Conservation (phyloP, 768 basidiomycete species). For the Cyathus striatus region DNA sequence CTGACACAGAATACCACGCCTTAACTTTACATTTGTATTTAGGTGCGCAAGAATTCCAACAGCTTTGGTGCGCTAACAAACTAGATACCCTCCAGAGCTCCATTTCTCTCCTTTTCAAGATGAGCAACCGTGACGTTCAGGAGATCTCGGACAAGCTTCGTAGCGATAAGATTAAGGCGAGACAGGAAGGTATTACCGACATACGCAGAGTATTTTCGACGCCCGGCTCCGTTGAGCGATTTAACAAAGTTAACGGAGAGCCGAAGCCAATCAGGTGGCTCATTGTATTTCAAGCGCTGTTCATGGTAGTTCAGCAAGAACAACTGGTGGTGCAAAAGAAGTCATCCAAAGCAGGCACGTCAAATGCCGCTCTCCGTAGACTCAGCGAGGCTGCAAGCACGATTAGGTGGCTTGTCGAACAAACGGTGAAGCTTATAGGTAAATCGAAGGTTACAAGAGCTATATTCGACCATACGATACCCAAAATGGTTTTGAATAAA, state of each 20-base stretch:
- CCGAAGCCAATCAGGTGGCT: slow-evolving; percentile 47
- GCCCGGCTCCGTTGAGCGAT: slow-evolving; percentile 39
- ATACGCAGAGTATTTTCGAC: slow-evolving; percentile 49
- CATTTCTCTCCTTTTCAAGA: no score
- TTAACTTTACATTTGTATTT: no score
- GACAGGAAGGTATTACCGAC: slow-evolving; percentile 55
- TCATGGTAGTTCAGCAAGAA: slow-evolving; percentile 61
- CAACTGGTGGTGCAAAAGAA: slow-evolving; percentile 41
- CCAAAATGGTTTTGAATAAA: slow-evolving; percentile 49
- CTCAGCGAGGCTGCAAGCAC: slow-evolving; percentile 62
- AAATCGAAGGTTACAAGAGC: slow-evolving; percentile 48
- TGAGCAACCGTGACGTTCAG: no score
- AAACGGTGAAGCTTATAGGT: slow-evolving; percentile 50
- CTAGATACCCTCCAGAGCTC: no score
- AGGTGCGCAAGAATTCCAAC: no score
- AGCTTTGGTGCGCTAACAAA: no score
- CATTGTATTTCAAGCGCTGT: slow-evolving; percentile 68
- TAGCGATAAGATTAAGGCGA: slow-evolving; percentile 64
- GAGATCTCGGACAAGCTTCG: slow-evolving; percentile 46
- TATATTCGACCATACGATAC: slow-evolving; percentile 60
- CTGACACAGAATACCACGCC: no score
- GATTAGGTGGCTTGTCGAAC: slow-evolving; percentile 72
- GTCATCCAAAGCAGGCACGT: slow-evolving; percentile 29
- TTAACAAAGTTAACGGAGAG: slow-evolving; percentile 31
- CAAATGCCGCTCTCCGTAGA: slow-evolving; percentile 47